A percentile compares a stretch with the other conserved stretches of the same genome.
Conservation (phyloP, 371 early-diverging fungal genomes). For the Syncephalastrum sp. region DNA sequence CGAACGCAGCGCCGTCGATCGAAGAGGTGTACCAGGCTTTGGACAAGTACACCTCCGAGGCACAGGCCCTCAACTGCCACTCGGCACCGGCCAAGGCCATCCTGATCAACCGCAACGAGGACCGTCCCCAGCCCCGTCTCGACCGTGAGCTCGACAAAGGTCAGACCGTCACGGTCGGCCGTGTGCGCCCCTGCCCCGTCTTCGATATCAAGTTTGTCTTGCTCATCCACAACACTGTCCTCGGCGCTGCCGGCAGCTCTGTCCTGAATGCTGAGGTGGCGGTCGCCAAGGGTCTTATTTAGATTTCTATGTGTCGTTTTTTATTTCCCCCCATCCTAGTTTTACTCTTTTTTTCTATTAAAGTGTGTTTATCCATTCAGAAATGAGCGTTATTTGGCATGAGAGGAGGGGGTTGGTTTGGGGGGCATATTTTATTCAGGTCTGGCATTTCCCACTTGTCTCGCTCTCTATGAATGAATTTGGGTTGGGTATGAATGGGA, state of each 20-base stretch:
- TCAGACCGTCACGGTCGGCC: slow-evolving; percentile 88
- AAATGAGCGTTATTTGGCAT: too few relatives aligned
- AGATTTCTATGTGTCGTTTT: slow-evolving; percentile 6
- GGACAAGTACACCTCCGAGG: slow-evolving; percentile 72
- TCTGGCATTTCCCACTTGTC: too few relatives aligned
- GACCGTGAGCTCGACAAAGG: slow-evolving; percentile 86
- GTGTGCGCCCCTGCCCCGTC: slow-evolving; percentile 80
- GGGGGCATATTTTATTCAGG: too few relatives aligned
- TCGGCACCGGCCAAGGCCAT: slow-evolving; percentile 85
- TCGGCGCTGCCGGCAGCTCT: slow-evolving; percentile 95
- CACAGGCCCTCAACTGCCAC: slow-evolving; percentile 69
- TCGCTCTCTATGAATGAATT: too few relatives aligned
- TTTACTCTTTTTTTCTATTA: too few relatives aligned
- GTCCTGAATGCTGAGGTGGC: slow-evolving; percentile 96
- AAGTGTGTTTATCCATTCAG: too few relatives aligned
- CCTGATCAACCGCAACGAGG: slow-evolving; percentile 65
- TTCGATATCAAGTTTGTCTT: slow-evolving; percentile 89
- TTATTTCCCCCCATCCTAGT: too few relatives aligned
- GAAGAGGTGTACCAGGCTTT: slow-evolving; percentile 73
- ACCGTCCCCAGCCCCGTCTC: slow-evolving; percentile 94
- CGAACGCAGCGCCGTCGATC: slow-evolving; percentile 59
- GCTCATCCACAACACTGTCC: slow-evolving; percentile 92
- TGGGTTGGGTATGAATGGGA: too few relatives aligned
- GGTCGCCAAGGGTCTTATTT: slow-evolving; percentile 72
- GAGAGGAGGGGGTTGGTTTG: too few relatives aligned